These are phyloP conservation scores for Hypoxylon fragiforme DNA, from an alignment of 495 filamentous ascomycete species.

Conservation along the genomic window DNA sequence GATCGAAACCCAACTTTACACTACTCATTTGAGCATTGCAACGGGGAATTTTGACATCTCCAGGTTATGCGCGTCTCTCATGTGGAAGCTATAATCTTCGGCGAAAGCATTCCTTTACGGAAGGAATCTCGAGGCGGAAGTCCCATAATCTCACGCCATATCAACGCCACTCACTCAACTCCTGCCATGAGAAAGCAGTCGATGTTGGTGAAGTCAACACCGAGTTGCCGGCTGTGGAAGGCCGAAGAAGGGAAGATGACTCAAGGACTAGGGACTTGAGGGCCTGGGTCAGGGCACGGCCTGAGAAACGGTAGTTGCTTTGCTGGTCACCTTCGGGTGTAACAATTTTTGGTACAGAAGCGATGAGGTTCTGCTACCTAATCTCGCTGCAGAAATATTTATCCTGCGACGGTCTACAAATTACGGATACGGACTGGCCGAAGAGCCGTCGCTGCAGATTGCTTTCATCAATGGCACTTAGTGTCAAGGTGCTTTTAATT, in stretches of 20 bases:
- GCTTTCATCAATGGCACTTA: conserved; percentile 10
- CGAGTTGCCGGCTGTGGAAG: conserved; percentile 10
- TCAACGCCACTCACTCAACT: conserved; percentile 3
- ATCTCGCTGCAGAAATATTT: conserved; percentile 5
- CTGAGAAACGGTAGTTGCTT: conserved; percentile 21
- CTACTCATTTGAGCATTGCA: conserved; percentile 26
- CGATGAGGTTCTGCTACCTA: conserved; percentile 14
- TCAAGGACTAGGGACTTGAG: conserved; percentile 7
- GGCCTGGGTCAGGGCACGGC: conserved; percentile 11
- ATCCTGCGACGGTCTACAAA: conserved; percentile 15
- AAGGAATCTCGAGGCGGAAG: conserved; percentile 11
- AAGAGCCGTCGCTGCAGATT: conserved; percentile 23
- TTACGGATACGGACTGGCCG: conserved; percentile 18
- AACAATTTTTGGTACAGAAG: conserved; percentile 7
- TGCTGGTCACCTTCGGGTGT: conserved; percentile 13
- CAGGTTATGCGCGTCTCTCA: conserved; percentile 14
- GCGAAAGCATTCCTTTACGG: conserved; percentile 13
- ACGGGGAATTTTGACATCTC: conserved; percentile 12
- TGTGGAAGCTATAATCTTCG: conserved; percentile 19
- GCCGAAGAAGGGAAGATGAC: conserved; percentile 7
- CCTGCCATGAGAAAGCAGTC: conserved; percentile 5
- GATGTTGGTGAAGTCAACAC: conserved; percentile 11
- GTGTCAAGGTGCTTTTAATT: conserved; percentile 11
- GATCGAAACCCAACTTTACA: conserved; percentile 11
- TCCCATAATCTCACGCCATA: conserved; percentile 14